Evolutionary conservation across 202 grass and related monocot genomes (phyloP).

Genomic region (Elaeis oleifera): DNA sequence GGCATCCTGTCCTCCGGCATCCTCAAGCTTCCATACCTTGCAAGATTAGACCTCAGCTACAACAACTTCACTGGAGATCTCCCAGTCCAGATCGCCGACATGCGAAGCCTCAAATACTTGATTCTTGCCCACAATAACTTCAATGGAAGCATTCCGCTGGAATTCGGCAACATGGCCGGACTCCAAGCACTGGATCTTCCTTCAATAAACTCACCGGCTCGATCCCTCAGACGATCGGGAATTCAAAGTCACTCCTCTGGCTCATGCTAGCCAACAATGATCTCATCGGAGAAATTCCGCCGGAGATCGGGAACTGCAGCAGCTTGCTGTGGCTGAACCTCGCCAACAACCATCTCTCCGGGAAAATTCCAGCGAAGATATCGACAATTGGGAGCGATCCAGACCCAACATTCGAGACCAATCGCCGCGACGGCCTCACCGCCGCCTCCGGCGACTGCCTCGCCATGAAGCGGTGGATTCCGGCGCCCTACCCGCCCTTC

Average conservation of each 20-base stretch:
- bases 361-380: conserved; percentile 55
- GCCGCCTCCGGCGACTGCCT: conserved; percentile 73
- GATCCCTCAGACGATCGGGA: conserved; percentile 53
- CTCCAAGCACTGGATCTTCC: conserved; percentile 76
- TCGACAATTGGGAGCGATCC: conserved; percentile 52
- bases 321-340: conserved; percentile 95
- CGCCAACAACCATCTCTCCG: conserved; percentile 45
- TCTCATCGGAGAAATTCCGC: conserved; percentile 62
- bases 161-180: conserved; percentile 35
- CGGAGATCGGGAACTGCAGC: conserved; percentile 62
- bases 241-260: conserved; percentile 81
- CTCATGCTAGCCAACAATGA: conserved; percentile 77
- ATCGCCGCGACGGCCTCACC: conserved; percentile 25
- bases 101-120: conserved; percentile 59
- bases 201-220: conserved; percentile 39
- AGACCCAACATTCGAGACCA: conserved; percentile 51
- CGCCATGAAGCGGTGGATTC: conserved; percentile 73
- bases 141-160: conserved; percentile 40
- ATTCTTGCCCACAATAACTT: conserved; percentile 61
- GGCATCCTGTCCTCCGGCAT: conserved; percentile 66
- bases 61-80: conserved; percentile 54
- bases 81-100: conserved; percentile 34
- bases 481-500: conserved; percentile 82
- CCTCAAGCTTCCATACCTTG: conserved; percentile 40
- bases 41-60: conserved; percentile 64